Percentiles rank a stretch among this genome's conserved stretches.
phyloP scores from a whole-genome alignment of 1,284 basidiomycete species.

The Microbotryum violaceum region DNA sequence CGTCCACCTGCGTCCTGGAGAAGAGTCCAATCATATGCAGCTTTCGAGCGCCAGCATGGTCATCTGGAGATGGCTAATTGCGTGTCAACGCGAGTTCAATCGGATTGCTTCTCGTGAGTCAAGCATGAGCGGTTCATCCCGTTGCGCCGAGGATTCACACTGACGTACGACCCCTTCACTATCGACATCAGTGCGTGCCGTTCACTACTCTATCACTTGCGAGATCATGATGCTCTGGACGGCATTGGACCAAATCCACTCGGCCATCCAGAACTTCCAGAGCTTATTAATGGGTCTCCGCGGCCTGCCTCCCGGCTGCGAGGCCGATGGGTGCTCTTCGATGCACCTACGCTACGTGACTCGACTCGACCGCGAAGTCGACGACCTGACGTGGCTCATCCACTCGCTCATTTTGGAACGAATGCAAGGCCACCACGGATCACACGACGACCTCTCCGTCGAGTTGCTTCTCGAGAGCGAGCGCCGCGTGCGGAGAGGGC shows the following conservation, averaged over 20 bases:
- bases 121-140: too few relatives aligned
- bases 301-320: slow-evolving; percentile 11
- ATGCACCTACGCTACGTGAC: slow-evolving; percentile 24
- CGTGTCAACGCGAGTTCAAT: slow-evolving; percentile 5
- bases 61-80: slow-evolving; percentile 7
- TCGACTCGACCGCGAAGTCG: slow-evolving; percentile 17
- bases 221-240: slow-evolving; percentile 9
- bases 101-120: slow-evolving; percentile 10
- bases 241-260: slow-evolving; percentile 19
- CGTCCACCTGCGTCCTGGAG: slow-evolving; percentile 2
- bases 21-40: neutral
- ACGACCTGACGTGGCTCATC: slow-evolving; percentile 18
- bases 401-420: slow-evolving; percentile 15
- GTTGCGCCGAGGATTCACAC: too few relatives aligned
- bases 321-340: slow-evolving; percentile 14
- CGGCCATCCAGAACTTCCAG: slow-evolving; percentile 12
- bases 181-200: too few relatives aligned
- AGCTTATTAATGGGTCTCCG: slow-evolving; percentile 15
- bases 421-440: neutral
- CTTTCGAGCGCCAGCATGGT: slow-evolving; percentile 4
- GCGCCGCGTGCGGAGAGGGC: slow-evolving; percentile 10
- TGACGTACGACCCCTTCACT: too few relatives aligned
- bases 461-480: slow-evolving; percentile 16
- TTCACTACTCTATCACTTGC: neutral
- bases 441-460: neutral